Percentiles rank a stretch among this genome's conserved stretches.
phyloP scores from a whole-genome alignment of 371 early-diverging fungal species.

The Parasitella parasitica region DNA sequence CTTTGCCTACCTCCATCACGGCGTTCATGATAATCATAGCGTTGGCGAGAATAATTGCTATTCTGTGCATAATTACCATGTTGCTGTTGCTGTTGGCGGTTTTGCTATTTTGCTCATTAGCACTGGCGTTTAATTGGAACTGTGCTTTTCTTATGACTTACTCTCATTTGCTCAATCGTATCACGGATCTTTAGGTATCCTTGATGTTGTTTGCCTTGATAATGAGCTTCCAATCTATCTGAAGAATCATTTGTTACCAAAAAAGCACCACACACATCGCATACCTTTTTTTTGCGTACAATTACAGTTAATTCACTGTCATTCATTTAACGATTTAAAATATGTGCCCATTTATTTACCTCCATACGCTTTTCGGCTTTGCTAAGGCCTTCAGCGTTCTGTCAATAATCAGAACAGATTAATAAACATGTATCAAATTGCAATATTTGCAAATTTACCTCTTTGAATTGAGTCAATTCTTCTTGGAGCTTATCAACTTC shows the following conservation, averaged over 20 bases:
- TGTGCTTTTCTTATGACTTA: conserved; percentile 19
- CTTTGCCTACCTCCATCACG: conserved; percentile 57
- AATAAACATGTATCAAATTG: background rate
- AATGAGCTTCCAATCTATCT: conserved; percentile 83
- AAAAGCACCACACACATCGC: conserved; percentile 89
- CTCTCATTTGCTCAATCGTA: conserved; percentile 75
- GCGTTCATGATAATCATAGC: conserved; percentile 52
- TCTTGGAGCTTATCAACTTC: conserved; percentile 67
- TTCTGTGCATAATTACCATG: background rate
- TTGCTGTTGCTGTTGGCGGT: conserved; percentile 10
- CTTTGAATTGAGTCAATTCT: conserved; percentile 62
- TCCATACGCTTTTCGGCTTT: conserved; percentile 78
- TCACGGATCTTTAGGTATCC: conserved; percentile 83
- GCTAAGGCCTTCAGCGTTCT: conserved; percentile 66
- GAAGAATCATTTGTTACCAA: conserved; percentile 83
- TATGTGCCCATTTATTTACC: conserved; percentile 11
- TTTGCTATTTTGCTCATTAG: conserved; percentile 5
- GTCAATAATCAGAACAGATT: background rate
- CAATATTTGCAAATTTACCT: conserved; percentile 37
- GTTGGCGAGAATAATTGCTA: conserved; percentile 40
- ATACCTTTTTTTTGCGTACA: conserved; percentile 67
- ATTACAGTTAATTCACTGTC: background rate
- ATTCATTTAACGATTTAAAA: no score
- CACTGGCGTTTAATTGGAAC: background rate
- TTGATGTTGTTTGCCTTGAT: conserved; percentile 87